Evolutionary conservation across 75 land plant genomes (phyloP).

Genomic region (Gnetum montanum): DNA sequence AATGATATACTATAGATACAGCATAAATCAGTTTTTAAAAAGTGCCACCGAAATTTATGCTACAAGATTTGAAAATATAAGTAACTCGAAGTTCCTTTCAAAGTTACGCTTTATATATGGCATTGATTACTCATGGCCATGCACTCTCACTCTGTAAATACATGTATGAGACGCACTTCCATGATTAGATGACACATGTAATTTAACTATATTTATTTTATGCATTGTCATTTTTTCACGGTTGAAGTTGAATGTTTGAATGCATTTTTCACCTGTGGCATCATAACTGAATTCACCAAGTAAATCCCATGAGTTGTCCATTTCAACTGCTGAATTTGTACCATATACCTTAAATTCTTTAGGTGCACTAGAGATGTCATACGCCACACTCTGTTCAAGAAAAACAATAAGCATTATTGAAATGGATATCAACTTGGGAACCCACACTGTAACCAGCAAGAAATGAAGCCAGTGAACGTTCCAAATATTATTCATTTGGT

Average conservation of each 20-base stretch:
- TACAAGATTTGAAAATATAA: no score
- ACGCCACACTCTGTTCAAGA: slow-evolving; percentile 64
- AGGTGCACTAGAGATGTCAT: slow-evolving; percentile 79
- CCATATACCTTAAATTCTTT: slow-evolving; percentile 66
- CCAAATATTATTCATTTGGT: no score
- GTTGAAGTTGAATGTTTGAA: slow-evolving; percentile 55
- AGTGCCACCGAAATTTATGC: no score
- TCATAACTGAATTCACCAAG: slow-evolving; percentile 71
- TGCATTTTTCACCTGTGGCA: slow-evolving; percentile 39
- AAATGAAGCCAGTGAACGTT: no score
- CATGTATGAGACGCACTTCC: slow-evolving; percentile 76
- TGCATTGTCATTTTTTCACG: slow-evolving; percentile 12
- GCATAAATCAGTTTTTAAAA: no score
- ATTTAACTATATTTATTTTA: slow-evolving; percentile 50
- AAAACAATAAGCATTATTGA: no score
- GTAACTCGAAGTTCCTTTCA: no score
- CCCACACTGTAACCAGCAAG: no score
- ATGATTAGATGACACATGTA: slow-evolving; percentile 78
- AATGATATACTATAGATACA: no score
- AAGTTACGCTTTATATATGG: no score
- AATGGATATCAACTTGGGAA: no score
- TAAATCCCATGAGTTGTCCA: slow-evolving; percentile 26
- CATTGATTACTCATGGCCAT: slow-evolving; percentile 47
- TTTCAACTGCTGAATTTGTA: slow-evolving; percentile 32
- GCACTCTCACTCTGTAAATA: slow-evolving; percentile 82